A percentile compares a stretch with the other conserved stretches of the same genome.
These are phyloP conservation scores for Cyclotella distinguenda DNA, from an alignment of 108 stramenopile species.

Conservation along the genomic window DNA sequence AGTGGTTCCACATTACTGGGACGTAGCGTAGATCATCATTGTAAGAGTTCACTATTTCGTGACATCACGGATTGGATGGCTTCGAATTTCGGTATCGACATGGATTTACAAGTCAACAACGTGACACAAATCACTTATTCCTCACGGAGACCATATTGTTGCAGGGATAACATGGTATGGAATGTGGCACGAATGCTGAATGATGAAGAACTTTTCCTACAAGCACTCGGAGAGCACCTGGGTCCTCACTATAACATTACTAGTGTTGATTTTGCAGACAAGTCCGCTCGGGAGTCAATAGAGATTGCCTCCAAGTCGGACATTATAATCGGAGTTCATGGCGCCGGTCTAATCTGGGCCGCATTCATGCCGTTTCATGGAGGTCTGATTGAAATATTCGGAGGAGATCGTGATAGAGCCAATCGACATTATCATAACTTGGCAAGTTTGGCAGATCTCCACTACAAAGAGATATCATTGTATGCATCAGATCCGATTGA, in stretches of 20 bases:
- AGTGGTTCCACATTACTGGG: conserved; percentile 7
- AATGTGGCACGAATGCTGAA: neutral
- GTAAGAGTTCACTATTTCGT: conserved; percentile 21
- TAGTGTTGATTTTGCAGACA: conserved; percentile 13
- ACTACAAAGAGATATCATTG: conserved; percentile 13
- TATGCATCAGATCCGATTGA: neutral
- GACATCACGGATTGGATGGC: conserved; percentile 5
- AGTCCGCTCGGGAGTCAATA: conserved; percentile 11
- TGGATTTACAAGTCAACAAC: neutral
- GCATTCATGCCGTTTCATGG: conserved; percentile 15
- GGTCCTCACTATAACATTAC: conserved; percentile 15
- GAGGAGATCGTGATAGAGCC: neutral
- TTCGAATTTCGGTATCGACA: conserved; percentile 5
- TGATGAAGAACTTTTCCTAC: neutral
- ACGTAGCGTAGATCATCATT: conserved; percentile 22
- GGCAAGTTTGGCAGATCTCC: conserved; percentile 29
- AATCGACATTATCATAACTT: conserved; percentile 31
- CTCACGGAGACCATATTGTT: conserved; percentile 17
- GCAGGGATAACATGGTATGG: neutral
- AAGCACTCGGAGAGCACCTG: neutral
- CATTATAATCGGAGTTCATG: conserved; percentile 26
- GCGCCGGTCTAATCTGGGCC: conserved; percentile 19
- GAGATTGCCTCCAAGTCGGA: conserved; percentile 3
- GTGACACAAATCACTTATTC: conserved; percentile 11
- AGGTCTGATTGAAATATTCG: conserved; percentile 25